Conservation (phyloP, 1,139 yeast genomes). For the Yamadazyma pseudoaaseri region DNA sequence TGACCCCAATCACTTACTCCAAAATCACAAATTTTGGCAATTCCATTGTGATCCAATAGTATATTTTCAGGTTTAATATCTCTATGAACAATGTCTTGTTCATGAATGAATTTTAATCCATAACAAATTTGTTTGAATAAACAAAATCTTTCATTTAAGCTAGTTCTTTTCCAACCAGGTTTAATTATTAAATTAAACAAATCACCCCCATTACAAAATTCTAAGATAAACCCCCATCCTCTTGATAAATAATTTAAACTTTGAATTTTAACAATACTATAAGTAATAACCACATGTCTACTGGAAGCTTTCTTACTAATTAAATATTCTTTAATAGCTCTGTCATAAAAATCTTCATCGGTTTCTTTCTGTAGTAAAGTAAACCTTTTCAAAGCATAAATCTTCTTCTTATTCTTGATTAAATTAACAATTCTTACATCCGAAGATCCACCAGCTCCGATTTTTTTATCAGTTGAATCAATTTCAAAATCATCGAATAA, state of each 20-base stretch:
- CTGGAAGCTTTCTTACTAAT: constrained; percentile 54
- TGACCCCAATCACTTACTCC: constrained; percentile 72
- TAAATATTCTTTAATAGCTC: constrained; percentile 64
- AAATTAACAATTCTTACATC: constrained; percentile 56
- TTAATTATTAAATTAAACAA: constrained; percentile 43
- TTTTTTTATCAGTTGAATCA: constrained; percentile 43
- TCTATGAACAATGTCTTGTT: constrained; percentile 56
- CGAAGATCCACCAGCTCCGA: constrained; percentile 76
- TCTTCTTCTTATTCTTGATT: constrained; percentile 36
- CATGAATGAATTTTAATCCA: constrained; percentile 55
- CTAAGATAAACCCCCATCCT: constrained; percentile 79
- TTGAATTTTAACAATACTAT: constrained; percentile 57
- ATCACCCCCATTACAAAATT: constrained; percentile 59
- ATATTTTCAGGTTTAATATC: constrained; percentile 70
- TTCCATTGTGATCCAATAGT: constrained; percentile 53
- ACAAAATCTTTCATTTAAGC: constrained; percentile 53
- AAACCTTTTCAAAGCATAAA: constrained; percentile 64
- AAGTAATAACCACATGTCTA: constrained; percentile 60
- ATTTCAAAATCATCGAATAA: constrained; percentile 61
- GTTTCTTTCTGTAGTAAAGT: constrained; percentile 58
- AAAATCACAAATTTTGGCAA: constrained; percentile 72
- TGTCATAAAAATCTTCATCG: constrained; percentile 62
- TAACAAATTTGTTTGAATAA: constrained; percentile 58
- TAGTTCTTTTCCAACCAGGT: constrained; percentile 48
- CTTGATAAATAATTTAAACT: constrained; percentile 53